Base-by-base conservation (phyloP, 352 stramenopile species). In the Pythium monospermum region DNA sequence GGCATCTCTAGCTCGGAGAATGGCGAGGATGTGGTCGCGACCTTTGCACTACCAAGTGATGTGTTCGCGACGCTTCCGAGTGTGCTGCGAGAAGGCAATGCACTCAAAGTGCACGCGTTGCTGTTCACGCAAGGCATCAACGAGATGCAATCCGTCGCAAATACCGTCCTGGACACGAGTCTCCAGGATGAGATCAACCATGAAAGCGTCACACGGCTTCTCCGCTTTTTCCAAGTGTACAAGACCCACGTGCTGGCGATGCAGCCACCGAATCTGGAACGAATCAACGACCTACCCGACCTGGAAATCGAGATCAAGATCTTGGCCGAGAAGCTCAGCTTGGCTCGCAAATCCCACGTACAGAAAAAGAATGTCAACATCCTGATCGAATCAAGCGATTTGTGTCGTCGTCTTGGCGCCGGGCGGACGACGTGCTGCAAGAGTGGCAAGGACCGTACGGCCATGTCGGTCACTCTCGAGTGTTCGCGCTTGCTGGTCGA, bases 381-480 rank as follows among this genome's bases (percentile, higher is more conserved):
- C 22, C 50, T 96, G 16, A 77, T 92, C 40, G 70, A 87, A 44
- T 92, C 87, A 26, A 93, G 81, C 48, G 80, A 93, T 53, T 76
- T 96, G 33, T 96, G 87, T 33, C 87, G 96, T 26, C 83, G 79
- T 31, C 62, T 99, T 8, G 90, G 91, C 16, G 94, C 93, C 11
- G 92, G 86, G 0, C 84, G 89, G 19, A 87, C 91, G 25, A 96
- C 96, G 2, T 99, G 97, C 73, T 99, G 96, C 73, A 99, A 99
- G 68, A 97, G 81, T 56, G 95, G 96, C 2, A 99, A 99, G 61
- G 95, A 99, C 67, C 88, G 96, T 49, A 99, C 96, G 27, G 93
- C 91, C 21, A 99, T 99, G 96, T 96, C 96, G 15, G 87, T 98
- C 19, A 98, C 94, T 15, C 87, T 98, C 28, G 96, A 98, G 68